A percentile compares a stretch with the other conserved stretches of the same genome.
Conservation (phyloP, 1,284 basidiomycete species). For the Boletus smithii region DNA sequence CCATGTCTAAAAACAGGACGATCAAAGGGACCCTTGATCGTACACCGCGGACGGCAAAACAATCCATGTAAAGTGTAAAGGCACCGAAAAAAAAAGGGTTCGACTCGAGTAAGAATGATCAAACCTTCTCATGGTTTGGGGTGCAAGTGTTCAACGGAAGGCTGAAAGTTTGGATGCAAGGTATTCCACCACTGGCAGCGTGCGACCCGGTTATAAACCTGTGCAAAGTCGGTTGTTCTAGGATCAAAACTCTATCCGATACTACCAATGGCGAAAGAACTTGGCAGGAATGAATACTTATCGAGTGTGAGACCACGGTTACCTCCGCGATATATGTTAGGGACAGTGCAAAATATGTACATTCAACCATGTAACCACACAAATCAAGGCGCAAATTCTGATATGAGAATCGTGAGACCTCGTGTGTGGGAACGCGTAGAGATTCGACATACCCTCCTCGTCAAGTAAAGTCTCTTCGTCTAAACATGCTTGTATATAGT, state of each 20-base stretch:
- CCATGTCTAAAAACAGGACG: background rate
- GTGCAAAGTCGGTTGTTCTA: too few species aligned
- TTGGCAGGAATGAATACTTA: too few species aligned
- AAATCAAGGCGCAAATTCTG: slow-evolving; percentile 25
- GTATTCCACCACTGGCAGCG: background rate
- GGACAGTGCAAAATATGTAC: too few species aligned
- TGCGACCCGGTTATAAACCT: too few species aligned
- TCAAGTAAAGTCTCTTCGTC: slow-evolving; percentile 79
- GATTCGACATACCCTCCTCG: slow-evolving; percentile 55
- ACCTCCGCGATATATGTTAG: too few species aligned
- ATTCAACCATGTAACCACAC: background rate
- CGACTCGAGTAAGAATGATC: background rate
- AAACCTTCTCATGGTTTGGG: background rate
- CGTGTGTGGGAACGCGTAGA: background rate
- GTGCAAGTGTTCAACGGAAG: background rate
- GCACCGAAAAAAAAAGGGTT: too few species aligned
- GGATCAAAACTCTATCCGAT: background rate
- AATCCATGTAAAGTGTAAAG: too few species aligned
- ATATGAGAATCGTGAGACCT: slow-evolving; percentile 6
- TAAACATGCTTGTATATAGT: slow-evolving; percentile 73
- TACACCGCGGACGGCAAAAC: background rate
- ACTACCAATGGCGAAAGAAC: background rate
- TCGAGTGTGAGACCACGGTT: too few species aligned
- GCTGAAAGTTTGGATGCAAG: background rate
- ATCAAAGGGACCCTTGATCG: too few species aligned